Evolutionary conservation across 1,284 basidiomycete species (phyloP).

Genomic region (Sporisorium iseilematis-ciliati): DNA sequence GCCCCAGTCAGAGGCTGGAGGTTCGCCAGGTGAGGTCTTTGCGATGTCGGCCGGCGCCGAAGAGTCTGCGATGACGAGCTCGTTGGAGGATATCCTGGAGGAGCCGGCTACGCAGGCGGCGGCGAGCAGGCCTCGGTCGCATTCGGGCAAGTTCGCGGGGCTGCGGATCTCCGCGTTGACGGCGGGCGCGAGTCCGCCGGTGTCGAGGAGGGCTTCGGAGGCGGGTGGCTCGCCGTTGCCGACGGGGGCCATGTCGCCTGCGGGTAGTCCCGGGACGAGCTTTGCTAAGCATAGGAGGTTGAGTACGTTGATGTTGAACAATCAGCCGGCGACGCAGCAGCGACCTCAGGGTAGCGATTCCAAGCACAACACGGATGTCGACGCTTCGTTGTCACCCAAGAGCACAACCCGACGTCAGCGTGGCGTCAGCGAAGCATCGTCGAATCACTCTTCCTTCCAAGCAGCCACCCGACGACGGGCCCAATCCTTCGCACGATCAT

Average conservation of each 20-base stretch:
- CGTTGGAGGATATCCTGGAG: conserved; percentile 49
- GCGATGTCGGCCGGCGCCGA: conserved; percentile 18
- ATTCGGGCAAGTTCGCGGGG: conserved; percentile 48
- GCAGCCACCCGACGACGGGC: conserved; percentile 36
- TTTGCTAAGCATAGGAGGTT: conserved; percentile 47
- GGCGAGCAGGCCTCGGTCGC: conserved; percentile 25
- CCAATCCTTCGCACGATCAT: conserved; percentile 47
- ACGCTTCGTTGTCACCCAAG: conserved; percentile 17
- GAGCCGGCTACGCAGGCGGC: conserved; percentile 16
- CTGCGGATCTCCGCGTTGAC: conserved; percentile 43
- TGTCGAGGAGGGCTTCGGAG: conserved; percentile 29
- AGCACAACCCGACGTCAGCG: conserved; percentile 16
- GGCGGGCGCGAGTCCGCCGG: conserved; percentile 11
- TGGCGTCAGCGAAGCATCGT: conserved; percentile 29
- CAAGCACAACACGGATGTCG: conserved; percentile 8
- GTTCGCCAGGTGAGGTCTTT: conserved; percentile 20
- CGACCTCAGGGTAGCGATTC: neutral
- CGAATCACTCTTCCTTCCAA: conserved; percentile 6
- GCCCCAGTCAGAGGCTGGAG: conserved; percentile 1
- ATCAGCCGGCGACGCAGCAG: conserved; percentile 7
- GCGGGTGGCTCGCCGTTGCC: conserved; percentile 37
- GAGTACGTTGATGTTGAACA: conserved; percentile 38
- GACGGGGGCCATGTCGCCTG: conserved; percentile 42
- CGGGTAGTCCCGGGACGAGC: conserved; percentile 22
- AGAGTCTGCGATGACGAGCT: conserved; percentile 18